Evolutionary conservation across 805 yeast genomes (phyloP).

Genomic region (Saccharomycopsis microspora): DNA sequence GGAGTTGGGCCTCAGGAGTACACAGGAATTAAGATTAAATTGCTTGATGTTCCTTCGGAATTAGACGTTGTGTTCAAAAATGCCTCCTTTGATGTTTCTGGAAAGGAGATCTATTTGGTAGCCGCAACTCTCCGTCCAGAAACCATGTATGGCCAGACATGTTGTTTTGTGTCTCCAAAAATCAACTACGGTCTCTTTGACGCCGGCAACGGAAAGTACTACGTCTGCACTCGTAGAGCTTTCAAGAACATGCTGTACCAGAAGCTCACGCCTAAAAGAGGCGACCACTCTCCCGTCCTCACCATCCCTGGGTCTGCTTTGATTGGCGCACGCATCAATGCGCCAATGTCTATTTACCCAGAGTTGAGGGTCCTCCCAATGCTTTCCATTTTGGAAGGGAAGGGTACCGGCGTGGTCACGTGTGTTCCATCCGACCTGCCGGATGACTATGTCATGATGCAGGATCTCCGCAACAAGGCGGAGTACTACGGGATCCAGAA

Average conservation of each 20-base stretch:
- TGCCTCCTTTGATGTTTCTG: constrained; percentile 29
- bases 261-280: constrained; percentile 83
- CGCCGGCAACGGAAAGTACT: constrained; percentile 65
- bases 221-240: constrained; percentile 86
- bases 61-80: constrained; percentile 45
- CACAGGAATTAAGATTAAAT: constrained; percentile 79
- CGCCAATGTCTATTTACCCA: constrained; percentile 66
- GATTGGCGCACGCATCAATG: constrained; percentile 77
- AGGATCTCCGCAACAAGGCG: constrained; percentile 18
- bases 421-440: constrained; percentile 99
- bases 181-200: constrained; percentile 85
- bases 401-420: constrained; percentile 98
- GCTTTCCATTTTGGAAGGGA: constrained; percentile 90
- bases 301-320: constrained; percentile 59
- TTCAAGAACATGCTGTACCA: constrained; percentile 97
- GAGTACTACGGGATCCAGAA: constrained; percentile 14
- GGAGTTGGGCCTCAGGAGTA: constrained; percentile 97
- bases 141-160: constrained; percentile 97
- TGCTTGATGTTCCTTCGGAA: constrained; percentile 44
- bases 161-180: constrained; percentile 95
- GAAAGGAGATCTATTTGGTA: constrained; percentile 67
- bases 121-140: constrained; percentile 99
- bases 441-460: constrained; percentile 84
- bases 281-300: constrained; percentile 51
- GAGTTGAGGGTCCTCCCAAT: constrained; percentile 83